Conservation (phyloP, 2,329 filamentous ascomycete genomes). For the Venturia aucupariae region DNA sequence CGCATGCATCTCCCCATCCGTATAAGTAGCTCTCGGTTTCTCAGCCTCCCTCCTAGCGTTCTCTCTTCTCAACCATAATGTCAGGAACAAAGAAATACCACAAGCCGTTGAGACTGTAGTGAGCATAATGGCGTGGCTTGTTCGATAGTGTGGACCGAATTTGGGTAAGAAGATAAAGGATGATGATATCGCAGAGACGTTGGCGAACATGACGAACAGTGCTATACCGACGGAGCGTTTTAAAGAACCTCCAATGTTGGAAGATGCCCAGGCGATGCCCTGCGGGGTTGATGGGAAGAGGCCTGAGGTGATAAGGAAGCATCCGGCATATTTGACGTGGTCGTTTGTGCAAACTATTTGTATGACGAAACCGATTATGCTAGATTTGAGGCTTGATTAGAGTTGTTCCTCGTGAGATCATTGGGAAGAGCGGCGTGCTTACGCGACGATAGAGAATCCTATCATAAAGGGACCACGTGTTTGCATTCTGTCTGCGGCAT, state of each 20-base stretch:
- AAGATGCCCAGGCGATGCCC: constrained; percentile 5
- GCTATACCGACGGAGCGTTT: constrained; percentile 12
- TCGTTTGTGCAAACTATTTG: background rate
- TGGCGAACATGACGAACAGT: constrained; percentile 3
- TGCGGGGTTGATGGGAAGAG: constrained; percentile 5
- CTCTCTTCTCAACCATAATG: constrained; percentile 46
- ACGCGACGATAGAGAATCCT: constrained; percentile 11
- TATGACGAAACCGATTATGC: constrained; percentile 9
- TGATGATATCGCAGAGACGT: constrained; percentile 25
- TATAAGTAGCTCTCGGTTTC: constrained; percentile 29
- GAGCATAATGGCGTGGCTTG: constrained; percentile 35
- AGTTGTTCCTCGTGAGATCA: constrained; percentile 20
- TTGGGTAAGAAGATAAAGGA: constrained; percentile 40
- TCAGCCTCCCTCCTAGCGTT: constrained; percentile 45
- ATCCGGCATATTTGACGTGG: constrained; percentile 4
- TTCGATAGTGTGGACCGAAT: constrained; percentile 35
- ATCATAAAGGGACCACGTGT: constrained; percentile 15
- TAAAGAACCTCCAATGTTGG: background rate
- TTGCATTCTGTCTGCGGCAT: constrained; percentile 2
- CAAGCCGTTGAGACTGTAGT: constrained; percentile 43
- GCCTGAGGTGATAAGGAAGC: constrained; percentile 9
- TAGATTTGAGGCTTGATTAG: constrained; percentile 13
- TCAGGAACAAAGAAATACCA: constrained; percentile 40
- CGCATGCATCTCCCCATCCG: constrained; percentile 41
- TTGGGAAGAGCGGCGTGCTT: constrained; percentile 12